Percentiles rank a stretch among this genome's conserved stretches.
phyloP scores from a whole-genome alignment of 306 rosid genomes.

The Ormosia emarginata region DNA sequence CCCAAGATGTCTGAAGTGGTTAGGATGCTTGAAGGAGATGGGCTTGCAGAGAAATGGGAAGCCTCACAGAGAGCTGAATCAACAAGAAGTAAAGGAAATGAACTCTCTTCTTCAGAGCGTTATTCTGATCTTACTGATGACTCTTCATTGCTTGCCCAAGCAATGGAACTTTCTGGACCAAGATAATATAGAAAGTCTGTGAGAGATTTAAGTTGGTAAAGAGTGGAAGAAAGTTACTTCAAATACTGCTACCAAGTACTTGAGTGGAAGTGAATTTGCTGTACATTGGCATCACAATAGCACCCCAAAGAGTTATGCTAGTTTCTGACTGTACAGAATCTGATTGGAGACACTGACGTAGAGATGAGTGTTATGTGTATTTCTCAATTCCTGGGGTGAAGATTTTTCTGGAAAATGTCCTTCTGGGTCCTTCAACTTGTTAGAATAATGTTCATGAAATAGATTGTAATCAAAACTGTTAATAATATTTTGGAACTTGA shows the following conservation, averaged over 20 bases:
- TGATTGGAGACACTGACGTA: constrained; percentile 32
- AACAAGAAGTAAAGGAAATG: constrained; percentile 68
- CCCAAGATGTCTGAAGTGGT: constrained; percentile 98
- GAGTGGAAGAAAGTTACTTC: constrained; percentile 3
- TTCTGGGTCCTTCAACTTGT: constrained; percentile 24
- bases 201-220: not conserved
- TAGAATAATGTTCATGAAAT: constrained; percentile 39
- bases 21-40: constrained; percentile 98
- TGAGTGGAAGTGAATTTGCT: constrained; percentile 32
- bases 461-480: constrained; percentile 30
- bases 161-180: constrained; percentile 99
- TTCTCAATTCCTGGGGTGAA: constrained; percentile 10
- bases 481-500: constrained; percentile 16
- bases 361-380: constrained; percentile 24
- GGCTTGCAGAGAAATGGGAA: constrained; percentile 98
- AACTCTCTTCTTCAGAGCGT: constrained; percentile 78
- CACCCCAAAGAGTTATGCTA: constrained; percentile 26
- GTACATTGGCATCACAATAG: constrained; percentile 42
- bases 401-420: constrained; percentile 21
- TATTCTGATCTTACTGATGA: constrained; percentile 96
- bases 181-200: constrained; percentile 36
- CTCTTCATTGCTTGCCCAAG: constrained; percentile 92
- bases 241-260: constrained; percentile 10
- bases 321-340: constrained; percentile 49
- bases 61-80: constrained; percentile 84